Evolutionary conservation across 163 green algal genomes (phyloP), one percentile per base, ranked within the genome.

Genomic region (Prototheca stagnorum): DNA sequence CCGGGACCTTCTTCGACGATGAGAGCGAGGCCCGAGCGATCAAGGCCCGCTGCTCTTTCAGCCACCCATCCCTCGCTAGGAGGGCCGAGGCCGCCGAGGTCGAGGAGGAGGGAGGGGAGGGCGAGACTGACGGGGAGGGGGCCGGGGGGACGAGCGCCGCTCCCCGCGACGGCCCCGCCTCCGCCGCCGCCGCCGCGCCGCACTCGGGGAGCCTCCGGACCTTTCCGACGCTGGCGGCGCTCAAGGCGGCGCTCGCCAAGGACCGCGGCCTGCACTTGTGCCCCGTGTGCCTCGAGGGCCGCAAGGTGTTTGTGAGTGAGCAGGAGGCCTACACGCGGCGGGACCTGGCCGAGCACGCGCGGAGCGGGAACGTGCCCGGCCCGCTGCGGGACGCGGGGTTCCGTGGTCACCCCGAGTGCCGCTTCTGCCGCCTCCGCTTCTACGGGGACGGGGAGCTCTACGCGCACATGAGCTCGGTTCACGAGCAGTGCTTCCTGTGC

Each of bases 401-500:
- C 73, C 87, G 85, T 51, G 79, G 79, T 17, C 80, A 89, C 51
- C 77, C 79, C 11, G 33, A 63, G 27, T 89, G 79, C 71, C 56
- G 55, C 17, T 97, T 93, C 64, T 97, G 87, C 70, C 55, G 62
- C 7, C 74, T 73, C 43, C 72, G 74, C 27, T 94, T 88, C 61
- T 97, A 90, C 49, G 79, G 80, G 36, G 72, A 84, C 16, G 79
- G 75, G 45, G 86, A 93, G 64, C 57, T 93, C 14, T 96, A 85
- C 69, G 47, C 54, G 27, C 86, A 96, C 72, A 96, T 95, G 86
- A 76, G 85, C 57, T 27, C 51, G 12, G 44, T 43, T 16, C 87
- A 97, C 58, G 84, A 92, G 63, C 70, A 84, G 44, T 97, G 87
- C 72, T 90, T 92, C 62, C 61, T 97, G 17, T 96, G 82, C 68